phyloP scores from a whole-genome alignment of 2,329 filamentous ascomycete species.

The Colletotrichum shisoi region DNA sequence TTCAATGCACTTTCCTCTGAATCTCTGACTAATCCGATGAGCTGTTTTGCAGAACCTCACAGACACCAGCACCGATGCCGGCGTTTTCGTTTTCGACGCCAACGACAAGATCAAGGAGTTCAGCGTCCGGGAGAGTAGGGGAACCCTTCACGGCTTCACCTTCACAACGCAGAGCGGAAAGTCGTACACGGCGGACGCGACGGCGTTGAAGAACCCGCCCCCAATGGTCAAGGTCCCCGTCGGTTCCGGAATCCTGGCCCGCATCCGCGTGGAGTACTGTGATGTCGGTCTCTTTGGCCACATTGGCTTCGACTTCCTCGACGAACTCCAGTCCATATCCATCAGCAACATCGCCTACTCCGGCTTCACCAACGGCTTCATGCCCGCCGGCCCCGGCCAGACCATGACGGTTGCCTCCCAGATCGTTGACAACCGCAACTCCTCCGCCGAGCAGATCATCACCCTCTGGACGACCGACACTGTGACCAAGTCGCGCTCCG shows the following conservation, averaged over 20 bases:
- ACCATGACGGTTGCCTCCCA: slow-evolving; percentile 39
- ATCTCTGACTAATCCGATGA: no score
- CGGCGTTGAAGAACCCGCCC: background rate
- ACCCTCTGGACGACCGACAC: slow-evolving; percentile 34
- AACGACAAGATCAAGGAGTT: slow-evolving; percentile 29
- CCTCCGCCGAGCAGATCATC: slow-evolving; percentile 35
- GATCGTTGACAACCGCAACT: slow-evolving; percentile 40
- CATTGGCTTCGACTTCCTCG: slow-evolving; percentile 38
- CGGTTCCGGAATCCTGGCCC: slow-evolving; percentile 36
- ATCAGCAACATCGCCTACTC: slow-evolving; percentile 39
- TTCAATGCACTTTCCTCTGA: background rate
- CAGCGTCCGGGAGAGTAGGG: background rate
- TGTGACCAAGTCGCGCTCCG: slow-evolving; percentile 29
- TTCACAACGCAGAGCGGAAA: slow-evolving; percentile 18
- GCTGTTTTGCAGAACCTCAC: background rate
- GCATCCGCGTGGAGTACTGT: slow-evolving; percentile 35
- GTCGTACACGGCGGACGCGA: slow-evolving; percentile 13
- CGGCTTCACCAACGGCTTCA: slow-evolving; percentile 37
- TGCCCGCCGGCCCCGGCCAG: slow-evolving; percentile 32
- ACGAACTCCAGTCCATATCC: slow-evolving; percentile 37
- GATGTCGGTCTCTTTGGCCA: slow-evolving; percentile 26
- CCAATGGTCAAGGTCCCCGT: slow-evolving; percentile 17
- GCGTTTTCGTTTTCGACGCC: slow-evolving; percentile 13
- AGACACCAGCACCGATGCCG: slow-evolving; percentile 15
- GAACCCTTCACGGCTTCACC: slow-evolving; percentile 25